Evolutionary conservation across 768 basidiomycete genomes (phyloP), one percentile per base, ranked within the genome.

Genomic region (Dacryopinax spathularia): DNA sequence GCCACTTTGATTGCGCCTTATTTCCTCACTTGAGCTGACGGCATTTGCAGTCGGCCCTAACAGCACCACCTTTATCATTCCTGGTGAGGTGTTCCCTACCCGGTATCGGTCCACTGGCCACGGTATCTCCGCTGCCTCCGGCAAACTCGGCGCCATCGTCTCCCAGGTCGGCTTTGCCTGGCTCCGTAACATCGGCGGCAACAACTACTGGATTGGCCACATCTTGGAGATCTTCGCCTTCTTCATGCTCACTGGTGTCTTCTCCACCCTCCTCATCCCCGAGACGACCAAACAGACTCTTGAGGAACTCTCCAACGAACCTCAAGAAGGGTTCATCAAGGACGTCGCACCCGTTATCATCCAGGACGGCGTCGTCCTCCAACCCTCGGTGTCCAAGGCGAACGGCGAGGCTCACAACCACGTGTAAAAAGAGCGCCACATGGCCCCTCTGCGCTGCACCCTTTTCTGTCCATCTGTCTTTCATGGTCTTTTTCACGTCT

Each of bases 211-310:
- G 48, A 29, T 88, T 84, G 69, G 77, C 88, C 64, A 73, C 65
- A 74, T 77, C 64, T 76, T 92, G 60, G 81, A 91, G 74, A 82
- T 92, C 62, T 88, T 91, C 66, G 89, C 89, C 13, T 74, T 89
- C 63, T 91, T 91, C 78, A 92, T 90, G 89, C 73, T 90, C 63
- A 90, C 87, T 1, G 90, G 90, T 44, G 79, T 91, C 65, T 81
- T 85, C 76, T 89, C 91, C 6, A 91, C 89, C 0, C 75, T 90
- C 16, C 80, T 91, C 15, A 71, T 92, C 12, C 87, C 87, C 34
- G 91, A 92, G 76, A 91, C 91, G 48, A 92, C 83, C 73, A 75
- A 56, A 13, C 63, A 37, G 56, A 62, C 33, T 31, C 18, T 33
- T 27, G 62, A 34, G 6, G 85, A 85, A 16, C 77, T 89, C 22